Evolutionary conservation across 306 rosid genomes (phyloP), one percentile per base, ranked within the genome.

Genomic region (Lablab purpureus): DNA sequence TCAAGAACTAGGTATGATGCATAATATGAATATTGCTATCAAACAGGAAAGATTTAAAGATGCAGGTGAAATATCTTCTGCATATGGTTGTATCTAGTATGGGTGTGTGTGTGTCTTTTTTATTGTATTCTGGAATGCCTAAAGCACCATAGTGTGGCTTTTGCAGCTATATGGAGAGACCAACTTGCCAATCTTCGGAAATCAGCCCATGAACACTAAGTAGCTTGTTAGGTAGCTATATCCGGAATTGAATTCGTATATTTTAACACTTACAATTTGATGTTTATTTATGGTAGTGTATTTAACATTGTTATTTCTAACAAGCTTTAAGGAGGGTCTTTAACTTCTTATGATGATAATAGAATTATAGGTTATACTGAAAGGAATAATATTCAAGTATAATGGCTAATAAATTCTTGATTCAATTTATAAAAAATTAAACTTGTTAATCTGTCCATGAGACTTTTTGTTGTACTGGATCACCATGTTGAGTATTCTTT

Each of bases 141-240:
- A 27, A 79, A 30, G 50, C 23, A 2, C 49, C 74, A 19, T 56
- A 14, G 63, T 80, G 50, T 79, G 74, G 18, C 77, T 82, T 84
- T 84, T 87, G 92, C 93, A 96, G 99, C 98, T 65, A 67, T 70
- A 81, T 93, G 94, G 97, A 93, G 87, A 84, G 94, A 96, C 86
- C 87, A 88, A 86, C 86, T 96, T 74, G 77, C 73, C 73, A 78
- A 85, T 80, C 88, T 93, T 81, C 97, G 96, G 17, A 87, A 90
- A 77, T 90, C 91, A 25, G 76, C 69, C 11, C 90, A 67, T 6
- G 94, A 86, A 84, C 87, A 55, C 73, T 90, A 87, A 82, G 49
- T 81, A 81, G 46, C 63, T 67, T 67, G 54, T 45, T 56, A 74
- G 86, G 90, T 56, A 74, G 85, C 89, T 87, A 81, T 34, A 66